Conservation (phyloP, 495 filamentous ascomycete species). For the Symbiotaphrina buchneri region DNA sequence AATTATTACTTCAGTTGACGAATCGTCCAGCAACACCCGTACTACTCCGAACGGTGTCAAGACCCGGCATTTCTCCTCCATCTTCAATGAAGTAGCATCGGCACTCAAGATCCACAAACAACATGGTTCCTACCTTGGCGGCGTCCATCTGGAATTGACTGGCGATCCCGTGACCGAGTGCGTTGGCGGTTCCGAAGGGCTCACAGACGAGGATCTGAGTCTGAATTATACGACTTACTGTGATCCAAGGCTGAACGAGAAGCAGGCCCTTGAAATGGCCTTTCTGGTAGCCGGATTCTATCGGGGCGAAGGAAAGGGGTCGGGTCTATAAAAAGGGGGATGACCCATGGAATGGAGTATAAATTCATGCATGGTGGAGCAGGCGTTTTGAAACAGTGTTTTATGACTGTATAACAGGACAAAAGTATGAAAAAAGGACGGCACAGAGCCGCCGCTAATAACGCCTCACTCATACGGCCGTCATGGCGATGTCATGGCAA, state of each 20-base stretch:
- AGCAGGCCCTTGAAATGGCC: conserved; percentile 85
- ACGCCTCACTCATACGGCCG: background rate
- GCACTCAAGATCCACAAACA: conserved; percentile 68
- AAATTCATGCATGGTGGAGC: no score
- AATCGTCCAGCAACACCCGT: conserved; percentile 29
- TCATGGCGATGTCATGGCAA: background rate
- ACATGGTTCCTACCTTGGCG: conserved; percentile 64
- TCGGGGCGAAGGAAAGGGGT: conserved; percentile 13
- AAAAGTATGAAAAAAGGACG: background rate
- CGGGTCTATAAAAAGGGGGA: background rate
- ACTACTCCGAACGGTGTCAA: conserved; percentile 53
- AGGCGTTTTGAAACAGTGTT: no score
- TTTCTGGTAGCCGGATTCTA: conserved; percentile 84
- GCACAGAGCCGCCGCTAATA: background rate
- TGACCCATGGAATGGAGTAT: no score
- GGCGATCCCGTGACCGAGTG: conserved; percentile 96
- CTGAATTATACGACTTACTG: conserved; percentile 88
- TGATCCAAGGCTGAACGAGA: conserved; percentile 88
- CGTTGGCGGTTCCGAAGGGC: conserved; percentile 67
- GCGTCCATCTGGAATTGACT: conserved; percentile 85
- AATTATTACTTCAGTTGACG: background rate
- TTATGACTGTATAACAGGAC: no score
- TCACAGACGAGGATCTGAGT: conserved; percentile 68
- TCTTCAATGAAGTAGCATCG: conserved; percentile 61
- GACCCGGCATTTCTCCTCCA: conserved; percentile 69